Conservation (phyloP, 225 moss, liverwort and hornwort species). For the Polytrichum formosum region DNA sequence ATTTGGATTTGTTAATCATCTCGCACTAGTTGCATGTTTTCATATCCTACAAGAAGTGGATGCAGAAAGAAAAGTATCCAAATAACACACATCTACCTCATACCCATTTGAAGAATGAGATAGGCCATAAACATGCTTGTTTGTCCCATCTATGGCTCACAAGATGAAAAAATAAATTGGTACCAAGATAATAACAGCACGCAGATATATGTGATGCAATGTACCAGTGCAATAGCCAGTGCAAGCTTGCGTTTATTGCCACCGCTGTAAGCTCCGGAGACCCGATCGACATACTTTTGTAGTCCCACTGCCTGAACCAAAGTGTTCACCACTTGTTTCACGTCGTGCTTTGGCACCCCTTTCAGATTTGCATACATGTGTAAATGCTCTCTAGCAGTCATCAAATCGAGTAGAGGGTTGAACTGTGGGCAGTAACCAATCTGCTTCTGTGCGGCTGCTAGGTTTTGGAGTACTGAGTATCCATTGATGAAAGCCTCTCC, state of each 20-base stretch:
- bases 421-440: slow-evolving; percentile 99
- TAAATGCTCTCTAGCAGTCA: slow-evolving; percentile 89
- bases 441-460: slow-evolving; percentile 65
- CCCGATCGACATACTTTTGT: slow-evolving; percentile 70
- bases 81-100: too few relatives aligned
- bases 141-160: too few relatives aligned
- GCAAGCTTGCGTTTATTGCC: slow-evolving; percentile 96
- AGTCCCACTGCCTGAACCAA: slow-evolving; percentile 76
- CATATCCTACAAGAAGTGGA: too few relatives aligned
- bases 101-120: too few relatives aligned
- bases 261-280: slow-evolving; percentile 86
- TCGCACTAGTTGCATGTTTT: too few relatives aligned
- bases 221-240: slow-evolving; percentile 88
- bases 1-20: too few relatives aligned
- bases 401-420: slow-evolving; percentile 85
- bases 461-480: slow-evolving; percentile 64
- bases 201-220: neutral
- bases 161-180: too few relatives aligned
- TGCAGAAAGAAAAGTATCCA: too few relatives aligned
- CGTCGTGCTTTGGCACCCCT: slow-evolving; percentile 58
- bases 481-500: slow-evolving; percentile 77
- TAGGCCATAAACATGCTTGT: too few relatives aligned
- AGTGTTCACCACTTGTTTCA: slow-evolving; percentile 48
- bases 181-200: too few relatives aligned
- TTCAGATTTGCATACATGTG: slow-evolving; percentile 90